Base-by-base conservation (phyloP, 2,329 filamentous ascomycete genomes). In the Penicillium thymicola region DNA sequence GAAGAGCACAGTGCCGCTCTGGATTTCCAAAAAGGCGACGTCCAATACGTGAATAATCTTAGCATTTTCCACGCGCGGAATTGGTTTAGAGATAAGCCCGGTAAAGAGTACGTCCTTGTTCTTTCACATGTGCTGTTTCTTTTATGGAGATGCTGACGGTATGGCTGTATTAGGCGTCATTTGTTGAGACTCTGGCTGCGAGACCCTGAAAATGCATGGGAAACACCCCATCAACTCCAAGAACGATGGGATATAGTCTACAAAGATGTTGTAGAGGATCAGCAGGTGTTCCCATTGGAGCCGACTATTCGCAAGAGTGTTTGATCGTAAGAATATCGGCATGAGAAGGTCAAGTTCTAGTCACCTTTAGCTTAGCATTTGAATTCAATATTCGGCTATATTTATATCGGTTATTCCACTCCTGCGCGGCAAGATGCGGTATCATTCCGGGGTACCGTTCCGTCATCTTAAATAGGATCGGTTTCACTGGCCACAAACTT, bases 21-120 rank as follows among this genome's bases (percentile, higher is more conserved):
- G 7, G 73, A 77, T 38, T 79, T 82, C 53, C 69, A 74, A 34
- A 75, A 77, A 53, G 80, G 80, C 0, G 79, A 82, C 59, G 70
- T 82, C 14, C 79, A 81, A 62, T 81, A 78, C 51, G 72, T 77
- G n/a, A 82, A 82, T 60, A 82, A 82, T 40, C 54, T 82, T 5
- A 75, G 72, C n/a, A 74, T 82, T 27, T 80, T 82, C 60, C 79
- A 82, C 68, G 78, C 78, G 1, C 70, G 80, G 2, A 75, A 79
- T 55, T 76, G 71, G 1, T 82, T 81, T 46, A 72, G 47, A 25
- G 75, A 81, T 64, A 68, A 59, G 0, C 60, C 64, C 2, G 68
- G 65, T 3, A 70, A 76, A 56, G 70, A 76, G 72, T 77, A 59
- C 65, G 74, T 67, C 16, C 6, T 32, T 38, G 32, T 34, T 47